A percentile compares a stretch with the other conserved stretches of the same genome.
phyloP scores from a whole-genome alignment of 345 rosid genomes.

The Euphorbia lathyris region DNA sequence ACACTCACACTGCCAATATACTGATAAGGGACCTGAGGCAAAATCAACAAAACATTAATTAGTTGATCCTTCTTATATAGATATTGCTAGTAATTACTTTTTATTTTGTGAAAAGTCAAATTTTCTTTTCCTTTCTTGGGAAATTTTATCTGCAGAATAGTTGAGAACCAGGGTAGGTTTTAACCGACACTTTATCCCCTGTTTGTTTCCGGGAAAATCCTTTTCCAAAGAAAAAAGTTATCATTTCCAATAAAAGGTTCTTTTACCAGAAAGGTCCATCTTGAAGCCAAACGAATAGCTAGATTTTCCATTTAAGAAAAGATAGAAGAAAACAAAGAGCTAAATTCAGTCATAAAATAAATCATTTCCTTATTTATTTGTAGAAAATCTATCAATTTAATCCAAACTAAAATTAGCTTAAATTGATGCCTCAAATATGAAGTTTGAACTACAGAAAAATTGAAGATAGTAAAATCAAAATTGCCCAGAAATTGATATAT shows the following conservation, averaged over 20 bases:
- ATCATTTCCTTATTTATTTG: background rate
- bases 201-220: background rate
- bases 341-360: background rate
- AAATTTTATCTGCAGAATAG: background rate
- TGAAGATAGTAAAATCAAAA: background rate
- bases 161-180: background rate
- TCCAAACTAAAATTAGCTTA: background rate
- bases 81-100: background rate
- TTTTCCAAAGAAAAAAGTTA: background rate
- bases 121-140: background rate
- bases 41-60: no score
- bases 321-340: background rate
- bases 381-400: background rate
- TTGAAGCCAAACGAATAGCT: background rate
- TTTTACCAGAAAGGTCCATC: background rate
- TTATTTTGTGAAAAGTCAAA: background rate
- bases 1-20: background rate
- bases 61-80: background rate
- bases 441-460: background rate
- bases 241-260: background rate
- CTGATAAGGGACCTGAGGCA: background rate
- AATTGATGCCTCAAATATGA: background rate
- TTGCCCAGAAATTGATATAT: no score
- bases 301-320: background rate
- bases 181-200: background rate